These are phyloP conservation scores for Beauveria sp. DNA, from an alignment of 2,329 filamentous ascomycete genomes.

Conservation along the genomic window DNA sequence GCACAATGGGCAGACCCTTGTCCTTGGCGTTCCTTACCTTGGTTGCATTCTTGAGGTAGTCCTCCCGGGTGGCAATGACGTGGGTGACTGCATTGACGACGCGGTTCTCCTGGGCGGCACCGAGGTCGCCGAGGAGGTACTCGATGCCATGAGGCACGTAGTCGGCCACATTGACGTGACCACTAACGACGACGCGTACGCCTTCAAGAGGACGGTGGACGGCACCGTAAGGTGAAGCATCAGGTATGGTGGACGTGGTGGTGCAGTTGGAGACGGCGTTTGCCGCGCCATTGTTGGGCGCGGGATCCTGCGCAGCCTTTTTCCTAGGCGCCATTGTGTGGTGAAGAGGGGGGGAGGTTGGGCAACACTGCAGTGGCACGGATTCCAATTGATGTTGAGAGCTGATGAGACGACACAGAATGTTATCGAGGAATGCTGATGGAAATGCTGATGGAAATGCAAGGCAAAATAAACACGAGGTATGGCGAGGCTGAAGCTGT, in stretches of 20 bases:
- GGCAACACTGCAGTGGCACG: background rate
- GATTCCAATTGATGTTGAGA: background rate
- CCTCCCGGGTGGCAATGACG: constrained; percentile 46
- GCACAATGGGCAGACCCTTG: constrained; percentile 47
- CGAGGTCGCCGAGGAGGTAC: constrained; percentile 5
- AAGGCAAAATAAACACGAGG: background rate
- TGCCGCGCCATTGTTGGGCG: constrained; percentile 13
- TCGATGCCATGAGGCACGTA: constrained; percentile 30
- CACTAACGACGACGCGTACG: constrained; percentile 49
- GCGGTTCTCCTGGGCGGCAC: background rate
- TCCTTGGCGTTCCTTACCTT: constrained; percentile 44
- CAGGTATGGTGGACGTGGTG: background rate
- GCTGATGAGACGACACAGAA: no score
- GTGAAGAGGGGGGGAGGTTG: background rate
- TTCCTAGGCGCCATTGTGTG: constrained; percentile 3
- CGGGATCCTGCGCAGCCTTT: constrained; percentile 6
- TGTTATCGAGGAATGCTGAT: background rate
- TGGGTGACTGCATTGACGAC: constrained; percentile 47
- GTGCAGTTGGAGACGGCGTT: background rate
- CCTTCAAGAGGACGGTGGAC: constrained; percentile 34
- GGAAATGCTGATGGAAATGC: background rate
- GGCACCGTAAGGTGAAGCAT: constrained; percentile 9
- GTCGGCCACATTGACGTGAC: constrained; percentile 47
- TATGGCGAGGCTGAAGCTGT: constrained; percentile 1
- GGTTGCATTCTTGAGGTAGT: constrained; percentile 39